Evolutionary conservation across 1,284 basidiomycete species (phyloP), one percentile per base, ranked within the genome.

Genomic region (Bothia castanella): DNA sequence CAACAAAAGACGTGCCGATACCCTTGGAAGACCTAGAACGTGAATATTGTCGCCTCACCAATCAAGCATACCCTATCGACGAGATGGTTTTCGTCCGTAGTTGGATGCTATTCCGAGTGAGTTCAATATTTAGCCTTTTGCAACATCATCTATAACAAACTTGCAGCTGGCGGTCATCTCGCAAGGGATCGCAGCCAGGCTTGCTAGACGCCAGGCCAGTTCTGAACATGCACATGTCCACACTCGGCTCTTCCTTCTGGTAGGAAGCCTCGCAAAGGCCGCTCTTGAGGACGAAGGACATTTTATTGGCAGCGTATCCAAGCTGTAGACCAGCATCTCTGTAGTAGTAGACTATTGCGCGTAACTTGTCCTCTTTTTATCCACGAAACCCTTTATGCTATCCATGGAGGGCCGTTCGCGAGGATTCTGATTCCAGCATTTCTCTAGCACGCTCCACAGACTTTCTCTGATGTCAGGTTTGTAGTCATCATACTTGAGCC

Each of bases 151-250:
- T 34, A 38, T 38, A 30, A 46, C 41, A 32, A 43, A 40, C 38
- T 41, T 56, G 44, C 56, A 93, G 87, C 71, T 91, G 34, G 81
- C 92, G 0, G 82, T 98, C 53, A 97, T 97, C 59, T 74, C 82
- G 1, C 95, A 98, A 71, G 95, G 95, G 4, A 96, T 98, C 53
- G 92, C 94, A 2, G 95, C 96, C 5, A 81, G 96, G 14, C 82
- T 81, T 45, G 89, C 91, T 0, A 77, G 84, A 41, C 82, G 90
- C 9, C 93, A 96, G 70, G 93, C 93, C 0, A 92, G 85, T 61
- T 92, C 88, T 0, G 92, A 92, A 55, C 72, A 75, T 34, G 92
- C 92, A 2, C 70, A 75, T 35, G 59, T 78, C 23, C 78, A 87
- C 52, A 71, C 69, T 4, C 61, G 68, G 8, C 64, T 77, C 12